These are phyloP conservation scores for Fusarium guadeloupense DNA, from an alignment of 2,329 filamentous ascomycete genomes.

Conservation along the genomic window DNA sequence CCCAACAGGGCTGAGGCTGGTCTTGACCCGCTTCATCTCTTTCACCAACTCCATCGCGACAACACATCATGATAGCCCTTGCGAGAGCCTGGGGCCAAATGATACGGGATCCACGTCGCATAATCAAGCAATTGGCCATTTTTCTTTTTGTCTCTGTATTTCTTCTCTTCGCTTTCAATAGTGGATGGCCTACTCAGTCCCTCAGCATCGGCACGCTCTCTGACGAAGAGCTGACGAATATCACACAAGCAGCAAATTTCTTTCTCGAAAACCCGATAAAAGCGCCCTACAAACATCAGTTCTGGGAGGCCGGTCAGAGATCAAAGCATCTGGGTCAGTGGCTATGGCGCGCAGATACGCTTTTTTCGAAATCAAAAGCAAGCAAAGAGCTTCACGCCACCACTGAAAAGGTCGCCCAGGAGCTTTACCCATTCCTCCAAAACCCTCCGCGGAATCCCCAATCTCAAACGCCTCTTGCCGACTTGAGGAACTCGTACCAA, in stretches of 20 bases:
- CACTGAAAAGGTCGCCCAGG: conserved; percentile 16
- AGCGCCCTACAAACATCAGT: conserved; percentile 43
- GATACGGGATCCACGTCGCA: conserved; percentile 3
- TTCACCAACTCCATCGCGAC: neutral
- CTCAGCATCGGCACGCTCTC: neutral
- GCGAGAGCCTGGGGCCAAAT: neutral
- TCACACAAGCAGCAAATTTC: conserved; percentile 1
- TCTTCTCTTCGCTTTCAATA: neutral
- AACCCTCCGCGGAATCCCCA: neutral
- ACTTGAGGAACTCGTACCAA: conserved; percentile 33
- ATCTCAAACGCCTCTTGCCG: conserved; percentile 35
- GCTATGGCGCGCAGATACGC: conserved; percentile 15
- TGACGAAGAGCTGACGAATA: neutral
- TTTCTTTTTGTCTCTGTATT: neutral
- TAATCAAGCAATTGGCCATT: neutral
- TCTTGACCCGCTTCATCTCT: neutral
- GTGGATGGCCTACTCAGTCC: conserved; percentile 1
- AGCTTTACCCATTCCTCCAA: conserved; percentile 40
- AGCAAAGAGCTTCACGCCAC: neutral
- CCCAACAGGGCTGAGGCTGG: neutral
- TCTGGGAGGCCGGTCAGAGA: conserved; percentile 46
- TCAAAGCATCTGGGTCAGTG: conserved; percentile 14
- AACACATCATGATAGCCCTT: neutral
- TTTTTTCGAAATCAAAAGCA: neutral
- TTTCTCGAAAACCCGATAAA: conserved; percentile 38